A percentile compares a stretch with the other conserved stretches of the same genome.
These are phyloP conservation scores for Colletotrichum sp. DNA, from an alignment of 2,329 filamentous ascomycete species.

Conservation along the genomic window DNA sequence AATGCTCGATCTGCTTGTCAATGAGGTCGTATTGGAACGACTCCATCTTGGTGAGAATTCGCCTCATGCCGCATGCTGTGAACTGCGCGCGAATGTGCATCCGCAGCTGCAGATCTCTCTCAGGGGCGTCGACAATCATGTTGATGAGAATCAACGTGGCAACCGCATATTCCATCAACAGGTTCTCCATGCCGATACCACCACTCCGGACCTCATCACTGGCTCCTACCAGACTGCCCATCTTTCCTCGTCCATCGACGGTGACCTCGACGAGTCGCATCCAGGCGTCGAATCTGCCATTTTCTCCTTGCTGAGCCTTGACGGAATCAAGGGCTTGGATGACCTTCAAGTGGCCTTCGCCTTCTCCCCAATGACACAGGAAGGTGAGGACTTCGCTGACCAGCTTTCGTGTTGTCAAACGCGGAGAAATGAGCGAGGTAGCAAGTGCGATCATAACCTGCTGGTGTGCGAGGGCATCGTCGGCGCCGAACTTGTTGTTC, in stretches of 20 bases:
- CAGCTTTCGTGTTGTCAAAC: slow-evolving; percentile 89
- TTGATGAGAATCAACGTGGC: slow-evolving; percentile 95
- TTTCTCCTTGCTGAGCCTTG: slow-evolving; percentile 86
- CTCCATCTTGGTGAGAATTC: slow-evolving; percentile 95
- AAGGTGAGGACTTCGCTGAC: slow-evolving; percentile 97
- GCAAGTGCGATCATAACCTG: slow-evolving; percentile 88
- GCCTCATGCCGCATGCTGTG: slow-evolving; percentile 92
- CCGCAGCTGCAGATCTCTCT: slow-evolving; percentile 86
- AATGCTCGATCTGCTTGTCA: slow-evolving; percentile 96
- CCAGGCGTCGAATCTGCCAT: slow-evolving; percentile 96
- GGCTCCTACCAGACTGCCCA: slow-evolving; percentile 96
- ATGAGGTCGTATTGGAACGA: slow-evolving; percentile 97
- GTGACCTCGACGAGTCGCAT: slow-evolving; percentile 98
- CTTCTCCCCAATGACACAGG: slow-evolving; percentile 90
- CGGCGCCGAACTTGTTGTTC: slow-evolving; percentile 99
- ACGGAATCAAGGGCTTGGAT: slow-evolving; percentile 92
- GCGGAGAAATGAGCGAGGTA: slow-evolving; percentile 84
- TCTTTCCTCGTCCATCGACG: slow-evolving; percentile 95
- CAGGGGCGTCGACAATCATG: slow-evolving; percentile 91
- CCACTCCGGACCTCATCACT: slow-evolving; percentile 96
- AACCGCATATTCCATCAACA: slow-evolving; percentile 98
- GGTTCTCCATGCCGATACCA: slow-evolving; percentile 97
- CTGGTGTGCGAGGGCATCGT: slow-evolving; percentile 89
- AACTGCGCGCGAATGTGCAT: slow-evolving; percentile 97
- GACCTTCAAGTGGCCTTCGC: slow-evolving; percentile 89